A percentile compares a stretch with the other conserved stretches of the same genome.
Conservation (phyloP, 2,329 filamentous ascomycete genomes). For the Corinectria fuckeliana region DNA sequence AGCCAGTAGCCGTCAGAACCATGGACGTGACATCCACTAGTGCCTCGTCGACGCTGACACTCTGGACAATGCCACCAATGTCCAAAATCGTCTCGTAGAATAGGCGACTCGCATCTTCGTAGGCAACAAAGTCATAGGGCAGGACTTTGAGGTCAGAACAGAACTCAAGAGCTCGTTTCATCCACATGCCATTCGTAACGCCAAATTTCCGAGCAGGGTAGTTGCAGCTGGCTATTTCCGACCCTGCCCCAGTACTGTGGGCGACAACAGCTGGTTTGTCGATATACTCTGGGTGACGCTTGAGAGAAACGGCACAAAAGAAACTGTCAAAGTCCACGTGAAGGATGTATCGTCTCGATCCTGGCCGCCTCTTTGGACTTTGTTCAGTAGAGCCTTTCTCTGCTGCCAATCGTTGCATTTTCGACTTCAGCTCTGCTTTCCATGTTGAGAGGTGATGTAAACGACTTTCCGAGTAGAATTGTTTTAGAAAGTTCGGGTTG, state of each 20-base stretch:
- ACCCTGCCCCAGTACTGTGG: conserved; percentile 82
- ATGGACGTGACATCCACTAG: conserved; percentile 81
- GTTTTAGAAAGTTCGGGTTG: conserved; percentile 91
- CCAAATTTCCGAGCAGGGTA: conserved; percentile 87
- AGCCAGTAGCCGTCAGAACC: conserved; percentile 70
- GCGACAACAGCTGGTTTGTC: conserved; percentile 89
- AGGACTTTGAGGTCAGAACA: conserved; percentile 87
- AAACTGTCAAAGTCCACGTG: conserved; percentile 99
- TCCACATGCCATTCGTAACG: conserved; percentile 99
- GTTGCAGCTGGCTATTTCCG: conserved; percentile 97
- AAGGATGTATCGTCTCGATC: conserved; percentile 80
- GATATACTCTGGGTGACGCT: conserved; percentile 74
- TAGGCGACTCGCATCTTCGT: conserved; percentile 85
- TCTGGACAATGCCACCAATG: conserved; percentile 85
- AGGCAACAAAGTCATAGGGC: conserved; percentile 95
- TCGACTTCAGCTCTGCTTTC: conserved; percentile 93
- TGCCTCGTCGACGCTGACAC: conserved; percentile 96
- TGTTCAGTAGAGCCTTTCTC: conserved; percentile 64
- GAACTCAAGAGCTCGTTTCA: conserved; percentile 84
- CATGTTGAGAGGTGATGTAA: conserved; percentile 94
- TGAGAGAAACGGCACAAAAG: conserved; percentile 90
- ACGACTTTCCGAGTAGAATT: conserved; percentile 94
- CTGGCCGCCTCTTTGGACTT: conserved; percentile 60
- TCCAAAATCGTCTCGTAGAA: conserved; percentile 88
- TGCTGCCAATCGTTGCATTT: conserved; percentile 79